These are phyloP conservation scores for Evernia prunastri DNA, from an alignment of 495 filamentous ascomycete genomes.

Conservation along the genomic window DNA sequence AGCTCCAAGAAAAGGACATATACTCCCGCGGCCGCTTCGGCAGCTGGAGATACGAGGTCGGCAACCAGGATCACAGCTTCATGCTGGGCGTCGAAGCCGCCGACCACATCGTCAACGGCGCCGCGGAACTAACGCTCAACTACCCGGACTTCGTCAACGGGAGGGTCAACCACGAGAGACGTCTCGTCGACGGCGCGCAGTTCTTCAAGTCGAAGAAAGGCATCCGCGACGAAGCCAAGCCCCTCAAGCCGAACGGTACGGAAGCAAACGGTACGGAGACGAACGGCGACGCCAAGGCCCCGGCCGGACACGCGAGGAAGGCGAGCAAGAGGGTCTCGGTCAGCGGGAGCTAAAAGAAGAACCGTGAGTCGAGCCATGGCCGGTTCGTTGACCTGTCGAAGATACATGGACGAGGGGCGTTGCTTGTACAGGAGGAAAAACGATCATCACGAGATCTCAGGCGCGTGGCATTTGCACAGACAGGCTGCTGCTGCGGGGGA, in stretches of 20 bases:
- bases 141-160: slow-evolving; percentile 98
- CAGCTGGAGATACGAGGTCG: slow-evolving; percentile 95
- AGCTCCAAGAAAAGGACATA: slow-evolving; percentile 85
- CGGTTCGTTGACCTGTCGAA: too few species aligned
- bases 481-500: not conserved
- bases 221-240: slow-evolving; percentile 25
- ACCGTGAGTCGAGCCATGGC: not conserved
- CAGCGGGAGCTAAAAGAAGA: not conserved
- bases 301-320: slow-evolving; percentile 16
- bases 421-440: not conserved
- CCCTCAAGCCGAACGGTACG: slow-evolving; percentile 19
- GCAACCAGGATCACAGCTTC: slow-evolving; percentile 97
- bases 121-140: slow-evolving; percentile 93
- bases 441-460: not conserved
- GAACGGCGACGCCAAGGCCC: not conserved
- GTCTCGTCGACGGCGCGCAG: slow-evolving; percentile 73
- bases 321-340: slow-evolving; percentile 8
- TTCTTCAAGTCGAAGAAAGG: slow-evolving; percentile 37
- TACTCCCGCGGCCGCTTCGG: slow-evolving; percentile 95
- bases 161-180: slow-evolving; percentile 79
- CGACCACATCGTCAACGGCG: slow-evolving; percentile 91
- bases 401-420: too few species aligned
- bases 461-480: not conserved
- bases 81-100: slow-evolving; percentile 98
- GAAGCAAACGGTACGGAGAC: slow-evolving; percentile 3